Evolutionary conservation across 108 stramenopile genomes (phyloP).

Genomic region (Fragilariopsis cylindrus): DNA sequence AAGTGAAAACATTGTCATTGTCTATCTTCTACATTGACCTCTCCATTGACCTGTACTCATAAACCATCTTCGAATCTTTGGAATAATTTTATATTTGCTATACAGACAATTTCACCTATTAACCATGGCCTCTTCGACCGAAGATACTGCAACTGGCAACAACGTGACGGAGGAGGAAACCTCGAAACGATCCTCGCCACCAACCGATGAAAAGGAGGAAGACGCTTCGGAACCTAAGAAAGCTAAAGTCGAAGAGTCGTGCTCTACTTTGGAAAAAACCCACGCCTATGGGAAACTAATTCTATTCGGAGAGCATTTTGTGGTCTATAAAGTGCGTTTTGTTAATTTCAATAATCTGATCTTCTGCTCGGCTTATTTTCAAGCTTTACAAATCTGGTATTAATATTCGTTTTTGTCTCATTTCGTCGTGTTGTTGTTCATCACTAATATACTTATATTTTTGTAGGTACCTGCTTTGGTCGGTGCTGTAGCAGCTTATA

Average conservation of each 20-base stretch:
- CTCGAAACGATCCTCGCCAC: not conserved
- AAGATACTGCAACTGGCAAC: not conserved
- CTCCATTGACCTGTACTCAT: too few relatives aligned
- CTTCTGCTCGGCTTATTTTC: too few relatives aligned
- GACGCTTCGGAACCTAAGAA: slow-evolving; percentile 6
- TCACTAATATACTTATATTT: slow-evolving; percentile 18
- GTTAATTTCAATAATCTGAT: too few relatives aligned
- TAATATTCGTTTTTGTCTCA: too few relatives aligned
- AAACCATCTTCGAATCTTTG: too few relatives aligned
- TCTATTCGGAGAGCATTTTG: slow-evolving; percentile 90
- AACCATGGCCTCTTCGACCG: slow-evolving; percentile 3
- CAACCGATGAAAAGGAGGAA: slow-evolving; percentile 6
- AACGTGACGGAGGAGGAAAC: not conserved
- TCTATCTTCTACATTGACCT: too few relatives aligned
- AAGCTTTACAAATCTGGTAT: too few relatives aligned
- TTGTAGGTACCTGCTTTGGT: slow-evolving; percentile 71
- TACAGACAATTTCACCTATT: not conserved
- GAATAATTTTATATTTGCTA: too few relatives aligned
- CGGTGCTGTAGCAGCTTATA: slow-evolving; percentile 83
- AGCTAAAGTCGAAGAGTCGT: slow-evolving; percentile 12
- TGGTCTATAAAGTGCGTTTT: slow-evolving; percentile 57
- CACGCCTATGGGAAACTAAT: slow-evolving; percentile 85
- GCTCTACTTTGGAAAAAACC: slow-evolving; percentile 30
- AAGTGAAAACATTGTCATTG: too few relatives aligned
- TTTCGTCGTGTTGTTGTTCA: too few relatives aligned